Base-by-base conservation (phyloP, 805 yeast species). In the Starmerella sp. region DNA sequence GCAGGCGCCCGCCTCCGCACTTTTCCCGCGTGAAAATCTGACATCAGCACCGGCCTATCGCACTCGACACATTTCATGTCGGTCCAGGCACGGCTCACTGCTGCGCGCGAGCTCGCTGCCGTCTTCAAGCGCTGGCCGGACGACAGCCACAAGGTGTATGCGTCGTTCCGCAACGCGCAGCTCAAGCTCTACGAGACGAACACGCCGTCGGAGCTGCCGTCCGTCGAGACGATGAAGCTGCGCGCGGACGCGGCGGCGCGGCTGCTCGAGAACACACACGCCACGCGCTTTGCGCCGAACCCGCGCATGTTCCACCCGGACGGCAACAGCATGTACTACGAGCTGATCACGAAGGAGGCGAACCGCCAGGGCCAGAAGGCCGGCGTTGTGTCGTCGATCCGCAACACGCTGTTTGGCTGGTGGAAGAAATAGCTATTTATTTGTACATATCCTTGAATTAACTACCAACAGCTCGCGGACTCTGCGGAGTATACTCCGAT, bases 271-370 rank as follows among this genome's bases (percentile, higher is more conserved):
- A 57, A 67, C 50, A 38, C 45, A 14, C 56, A 62, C 37, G 36
- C 44, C 36, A 49, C 46, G 28, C 54, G 57, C 60, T 68, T 67
- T 57, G 60, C 63, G 11, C 59, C 65, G 2, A 52, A 63, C 54
- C 84, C 80, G 45, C 84, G 84, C 65, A 69, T 89, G 60, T 69
- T 79, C 63, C 74, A 69, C 61, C 97, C 97, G n/a, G 82, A 83
- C 63, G 96, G 96, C 1, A 86, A 87, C 68, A 88, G 95, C 2
- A 68, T 75, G 48, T 89, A 89, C 66, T 89, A 89, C 65, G 77
- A 75, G 42, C 76, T 93, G 64, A 74, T 89, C 52, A 61, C 83
- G 69, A 74, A 76, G 31, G 95, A 87, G 66, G 77, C 89, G 43
- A 74, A 76, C 56, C 35, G 48, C 29, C 82, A 82, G 63, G 76